Base-by-base conservation (phyloP, 768 basidiomycete genomes). In the Tricholoma hemisulphureum region DNA sequence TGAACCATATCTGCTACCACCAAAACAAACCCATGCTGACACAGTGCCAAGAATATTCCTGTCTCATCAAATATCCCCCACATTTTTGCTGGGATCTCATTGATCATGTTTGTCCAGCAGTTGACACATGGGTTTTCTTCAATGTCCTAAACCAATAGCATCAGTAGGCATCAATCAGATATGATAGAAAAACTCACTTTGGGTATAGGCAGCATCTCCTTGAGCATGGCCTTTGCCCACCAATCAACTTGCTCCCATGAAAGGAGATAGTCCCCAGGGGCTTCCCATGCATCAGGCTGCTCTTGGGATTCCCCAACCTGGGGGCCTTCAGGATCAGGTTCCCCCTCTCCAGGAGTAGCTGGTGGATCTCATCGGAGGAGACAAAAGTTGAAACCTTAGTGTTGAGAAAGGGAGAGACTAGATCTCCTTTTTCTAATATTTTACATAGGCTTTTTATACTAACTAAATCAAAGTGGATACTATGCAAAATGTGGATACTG, bases 51-150 rank as follows among this genome's bases (percentile, higher is more conserved):
- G 46, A 72, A 73, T 13, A 69, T 53, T 3, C 71, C 69, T 1
- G 68, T 67, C 57, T 70, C 68, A 18, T 69, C 67, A 55, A 69
- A 72, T 0, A 70, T 58, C 0, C 62, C 63, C 65, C 64, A 69
- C 65, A 67, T 69, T 24, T 54, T 58, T 10, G 59, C 54, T 0
- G 50, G 59, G 1, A 63, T 18, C n/a, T 63, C 63, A 8, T 58
- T 58, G 4, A 34, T 49, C 61, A 65, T 62, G 37, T 67, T 66
- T 18, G 51, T 59, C 68, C 68, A 72, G 0, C 61, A 37, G 4
- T 59, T 55, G 1, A 37, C 59, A 31, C 71, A 72, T 2, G 61
- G 58, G 45, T 56, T 64, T 2, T 26, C 43, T 28, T 64, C 64
- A 8, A 18, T 49, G 18, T 48, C 52, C 51, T 53, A 51, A 31